Evolutionary conservation across 306 rosid species (phyloP), one percentile per base, ranked within the genome.

Genomic region (Chamaecrista fasciculata): DNA sequence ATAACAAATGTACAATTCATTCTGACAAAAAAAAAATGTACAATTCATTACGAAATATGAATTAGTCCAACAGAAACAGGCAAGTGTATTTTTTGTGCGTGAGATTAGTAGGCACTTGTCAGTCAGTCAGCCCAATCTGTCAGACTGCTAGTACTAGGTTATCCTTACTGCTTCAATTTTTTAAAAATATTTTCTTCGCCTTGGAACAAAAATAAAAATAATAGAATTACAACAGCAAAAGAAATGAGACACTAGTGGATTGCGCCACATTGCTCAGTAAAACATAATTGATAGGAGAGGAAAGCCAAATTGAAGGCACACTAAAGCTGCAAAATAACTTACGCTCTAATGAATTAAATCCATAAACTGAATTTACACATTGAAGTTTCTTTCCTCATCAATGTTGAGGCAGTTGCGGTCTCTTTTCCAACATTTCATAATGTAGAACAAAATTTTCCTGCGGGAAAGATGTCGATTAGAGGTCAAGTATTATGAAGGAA

Each of bases 361-460:
- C 70, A 44, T 6, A 43, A 66, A 67, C 20, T 57, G 33, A 74
- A 79, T 90, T 87, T 85, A 83, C 94, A 83, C 49, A n/a, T 71
- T 63, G 58, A 66, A 57, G 44, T 44, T 65, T 37, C 46, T 53
- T 39, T 26, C 50, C 72, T 11, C 8, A 72, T 88, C 79, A 94
- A 69, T 83, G 91, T 73, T 89, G 95, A 18, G 96, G 88, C 61
- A 87, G 78, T 28, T 36, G 68, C 2, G 95, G 92, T 84, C 87
- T 91, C 85, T 88, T 94, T 74, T 89, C 99, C 88, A 95, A 58
- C 88, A 66, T 60, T 60, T 91, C 99, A 40, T 89, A 89, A 6
- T 89, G 81, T 21, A 91, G 78, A 36, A 91, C 82, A 77, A 91
- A 84, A 83, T 91, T 89, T 57, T 91, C 99, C 99, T 95, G 97